phyloP scores from a whole-genome alignment of 768 basidiomycete species.

The Hypholoma fasciculare region DNA sequence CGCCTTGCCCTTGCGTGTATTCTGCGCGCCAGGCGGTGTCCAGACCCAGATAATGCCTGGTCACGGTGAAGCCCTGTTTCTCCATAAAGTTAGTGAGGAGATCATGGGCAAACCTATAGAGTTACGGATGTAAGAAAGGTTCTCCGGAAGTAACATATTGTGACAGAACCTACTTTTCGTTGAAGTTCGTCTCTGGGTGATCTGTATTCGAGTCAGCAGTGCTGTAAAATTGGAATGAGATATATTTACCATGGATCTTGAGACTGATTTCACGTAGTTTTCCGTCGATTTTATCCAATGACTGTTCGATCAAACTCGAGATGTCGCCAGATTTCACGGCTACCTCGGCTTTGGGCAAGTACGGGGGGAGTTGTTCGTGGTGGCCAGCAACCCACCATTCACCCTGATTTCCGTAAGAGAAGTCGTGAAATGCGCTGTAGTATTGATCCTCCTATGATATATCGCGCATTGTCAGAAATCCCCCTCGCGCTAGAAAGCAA shows the following conservation, averaged over 20 bases:
- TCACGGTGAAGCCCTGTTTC: conserved; percentile 68
- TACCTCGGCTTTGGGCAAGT: conserved; percentile 25
- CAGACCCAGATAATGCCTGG: conserved; percentile 66
- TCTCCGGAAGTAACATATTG: neutral
- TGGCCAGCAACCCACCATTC: conserved; percentile 22
- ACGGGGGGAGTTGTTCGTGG: conserved; percentile 41
- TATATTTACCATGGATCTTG: conserved; percentile 64
- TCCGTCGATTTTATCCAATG: conserved; percentile 49
- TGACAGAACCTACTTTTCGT: conserved; percentile 52
- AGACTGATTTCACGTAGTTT: conserved; percentile 66
- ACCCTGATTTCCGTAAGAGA: conserved; percentile 30
- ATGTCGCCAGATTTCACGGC: conserved; percentile 32
- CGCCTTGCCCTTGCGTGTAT: conserved; percentile 56
- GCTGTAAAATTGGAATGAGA: neutral
- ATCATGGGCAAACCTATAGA: conserved; percentile 69
- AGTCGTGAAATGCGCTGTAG: conserved; percentile 45
- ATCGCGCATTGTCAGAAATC: neutral
- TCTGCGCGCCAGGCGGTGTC: conserved; percentile 80
- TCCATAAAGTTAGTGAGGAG: conserved; percentile 66
- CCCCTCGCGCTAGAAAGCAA: too few relatives aligned
- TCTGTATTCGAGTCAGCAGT: conserved; percentile 31
- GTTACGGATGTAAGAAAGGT: neutral
- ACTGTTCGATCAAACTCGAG: conserved; percentile 52
- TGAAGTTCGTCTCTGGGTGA: conserved; percentile 66
- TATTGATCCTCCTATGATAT: conserved; percentile 22